These are phyloP conservation scores for Carex scoparia DNA, from an alignment of 176 grass and related monocot species.

Conservation along the genomic window DNA sequence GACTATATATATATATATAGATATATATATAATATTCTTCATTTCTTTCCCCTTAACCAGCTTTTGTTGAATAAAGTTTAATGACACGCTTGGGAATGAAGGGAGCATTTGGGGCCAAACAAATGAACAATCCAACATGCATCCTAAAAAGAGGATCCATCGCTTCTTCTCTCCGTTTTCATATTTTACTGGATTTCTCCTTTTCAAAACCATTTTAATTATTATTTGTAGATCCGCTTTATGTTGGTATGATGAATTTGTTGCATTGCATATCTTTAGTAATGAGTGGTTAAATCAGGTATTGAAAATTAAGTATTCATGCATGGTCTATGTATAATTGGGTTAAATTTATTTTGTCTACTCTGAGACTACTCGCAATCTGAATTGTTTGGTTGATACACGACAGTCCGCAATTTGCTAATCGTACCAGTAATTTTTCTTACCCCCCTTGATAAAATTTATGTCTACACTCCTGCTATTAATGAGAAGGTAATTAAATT, in stretches of 20 bases:
- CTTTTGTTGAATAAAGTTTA: slow-evolving; percentile 41
- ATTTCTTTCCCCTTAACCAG: slow-evolving; percentile 5
- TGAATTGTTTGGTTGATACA: no score
- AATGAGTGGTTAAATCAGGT: not conserved
- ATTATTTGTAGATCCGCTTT: not conserved
- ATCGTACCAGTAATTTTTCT: no score
- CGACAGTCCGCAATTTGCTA: no score
- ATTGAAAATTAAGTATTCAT: no score
- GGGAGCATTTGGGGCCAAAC: slow-evolving; percentile 33
- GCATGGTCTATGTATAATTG: no score
- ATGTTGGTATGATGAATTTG: not conserved
- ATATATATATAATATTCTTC: not conserved
- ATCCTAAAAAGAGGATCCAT: not conserved
- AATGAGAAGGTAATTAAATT: not conserved
- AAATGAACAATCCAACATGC: slow-evolving; percentile 20
- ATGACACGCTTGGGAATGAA: slow-evolving; percentile 46
- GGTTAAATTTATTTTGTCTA: no score
- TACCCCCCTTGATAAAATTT: no score
- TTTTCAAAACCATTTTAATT: not conserved
- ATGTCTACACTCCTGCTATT: no score
- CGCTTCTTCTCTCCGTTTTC: not conserved
- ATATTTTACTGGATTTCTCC: not conserved
- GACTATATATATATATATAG: no score
- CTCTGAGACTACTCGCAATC: no score
- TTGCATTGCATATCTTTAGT: not conserved